phyloP scores from a whole-genome alignment of 768 basidiomycete genomes.

The Boletus rex-veris region DNA sequence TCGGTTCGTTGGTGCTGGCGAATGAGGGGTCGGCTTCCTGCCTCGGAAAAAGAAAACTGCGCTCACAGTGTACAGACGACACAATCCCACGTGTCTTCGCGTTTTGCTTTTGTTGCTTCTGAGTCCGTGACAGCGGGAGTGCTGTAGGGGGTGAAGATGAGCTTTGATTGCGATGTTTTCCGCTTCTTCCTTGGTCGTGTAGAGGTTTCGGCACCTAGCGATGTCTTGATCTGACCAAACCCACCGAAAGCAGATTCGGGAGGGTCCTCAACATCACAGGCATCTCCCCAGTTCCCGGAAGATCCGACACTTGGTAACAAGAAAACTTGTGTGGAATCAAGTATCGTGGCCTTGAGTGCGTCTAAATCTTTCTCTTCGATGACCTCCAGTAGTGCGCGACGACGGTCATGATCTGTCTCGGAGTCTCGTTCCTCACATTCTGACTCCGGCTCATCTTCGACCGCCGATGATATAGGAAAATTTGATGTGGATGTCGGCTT shows the following conservation, averaged over 20 bases:
- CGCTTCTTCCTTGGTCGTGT: slow-evolving; percentile 16
- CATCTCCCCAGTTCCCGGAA: not conserved
- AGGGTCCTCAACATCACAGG: not conserved
- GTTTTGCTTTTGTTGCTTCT: slow-evolving; percentile 36
- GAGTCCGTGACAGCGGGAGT: not conserved
- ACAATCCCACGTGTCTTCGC: slow-evolving; percentile 47
- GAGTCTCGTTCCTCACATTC: slow-evolving; percentile 40
- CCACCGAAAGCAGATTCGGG: not conserved
- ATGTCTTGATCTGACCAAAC: not conserved
- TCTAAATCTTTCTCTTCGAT: slow-evolving; percentile 43
- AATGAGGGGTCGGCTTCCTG: slow-evolving; percentile 5
- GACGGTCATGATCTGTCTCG: slow-evolving; percentile 49
- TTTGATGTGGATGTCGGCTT: slow-evolving; percentile 9
- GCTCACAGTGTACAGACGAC: slow-evolving; percentile 63
- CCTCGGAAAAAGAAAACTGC: not conserved
- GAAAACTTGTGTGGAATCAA: slow-evolving; percentile 51
- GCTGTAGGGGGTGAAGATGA: not conserved
- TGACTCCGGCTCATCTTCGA: slow-evolving; percentile 32
- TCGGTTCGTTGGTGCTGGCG: slow-evolving; percentile 48
- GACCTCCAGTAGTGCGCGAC: slow-evolving; percentile 48
- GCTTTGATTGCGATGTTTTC: slow-evolving; percentile 21
- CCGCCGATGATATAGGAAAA: slow-evolving; percentile 15
- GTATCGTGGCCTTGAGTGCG: slow-evolving; percentile 40
- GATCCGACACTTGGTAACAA: slow-evolving; percentile 32
- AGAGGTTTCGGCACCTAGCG: not conserved